These are phyloP conservation scores for Pelargonium citronellum DNA, from an alignment of 441 rosid genomes.

Conservation along the genomic window DNA sequence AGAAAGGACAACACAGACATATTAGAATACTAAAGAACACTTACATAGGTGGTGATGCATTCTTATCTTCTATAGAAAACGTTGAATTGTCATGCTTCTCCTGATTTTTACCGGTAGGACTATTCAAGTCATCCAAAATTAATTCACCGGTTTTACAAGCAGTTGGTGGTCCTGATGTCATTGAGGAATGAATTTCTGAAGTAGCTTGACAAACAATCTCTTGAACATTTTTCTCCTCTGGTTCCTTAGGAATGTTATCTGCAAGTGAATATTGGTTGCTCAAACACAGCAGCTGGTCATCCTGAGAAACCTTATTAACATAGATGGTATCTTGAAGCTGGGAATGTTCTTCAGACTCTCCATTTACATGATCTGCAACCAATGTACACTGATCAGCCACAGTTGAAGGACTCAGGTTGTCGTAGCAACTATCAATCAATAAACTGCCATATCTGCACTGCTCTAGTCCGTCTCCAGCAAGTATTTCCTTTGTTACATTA, in stretches of 20 bases:
- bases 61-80: slow-evolving; percentile 26
- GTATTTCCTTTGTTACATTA: slow-evolving; percentile 10
- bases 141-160: slow-evolving; percentile 14
- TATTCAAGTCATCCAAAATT: slow-evolving; percentile 1
- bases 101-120: slow-evolving; percentile 22
- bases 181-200: slow-evolving; percentile 23
- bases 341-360: slow-evolving; percentile 28
- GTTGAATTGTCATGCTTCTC: slow-evolving; percentile 17
- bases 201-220: slow-evolving; percentile 26
- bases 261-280: slow-evolving; percentile 20
- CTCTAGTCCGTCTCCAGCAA: slow-evolving; percentile 18
- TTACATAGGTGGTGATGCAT: slow-evolving; percentile 35
- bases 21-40: slow-evolving; percentile 24
- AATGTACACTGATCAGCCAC: slow-evolving; percentile 15
- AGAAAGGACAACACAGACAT: slow-evolving; percentile 5
- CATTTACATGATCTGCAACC: slow-evolving; percentile 26
- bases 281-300: slow-evolving; percentile 18
- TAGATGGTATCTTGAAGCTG: slow-evolving; percentile 28
- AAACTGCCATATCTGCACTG: slow-evolving; percentile 18
- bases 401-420: slow-evolving; percentile 11
- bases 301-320: slow-evolving; percentile 24
- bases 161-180: slow-evolving; percentile 20
- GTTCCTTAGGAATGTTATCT: slow-evolving; percentile 26
- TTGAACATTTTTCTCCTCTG: slow-evolving; percentile 12
- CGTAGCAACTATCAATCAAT: slow-evolving; percentile 17